phyloP scores from a whole-genome alignment of 257 asterid species.

The Ilex asprella region DNA sequence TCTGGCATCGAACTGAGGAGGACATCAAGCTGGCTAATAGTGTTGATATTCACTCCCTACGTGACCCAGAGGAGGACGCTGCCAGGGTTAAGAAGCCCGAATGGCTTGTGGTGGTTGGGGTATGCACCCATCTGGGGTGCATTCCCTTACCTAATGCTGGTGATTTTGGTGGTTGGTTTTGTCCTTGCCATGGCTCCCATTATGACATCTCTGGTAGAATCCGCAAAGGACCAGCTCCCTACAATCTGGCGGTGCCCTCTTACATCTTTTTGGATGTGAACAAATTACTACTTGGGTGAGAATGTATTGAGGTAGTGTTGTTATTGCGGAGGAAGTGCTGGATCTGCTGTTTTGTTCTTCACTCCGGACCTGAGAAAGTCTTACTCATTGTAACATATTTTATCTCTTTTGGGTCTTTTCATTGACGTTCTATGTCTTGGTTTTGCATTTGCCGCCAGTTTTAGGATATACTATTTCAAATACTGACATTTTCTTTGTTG shows the following conservation, averaged over 20 bases:
- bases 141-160: slow-evolving; percentile 97
- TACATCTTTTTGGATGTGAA: slow-evolving; percentile 79
- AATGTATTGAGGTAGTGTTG: slow-evolving; percentile 1
- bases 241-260: slow-evolving; percentile 85
- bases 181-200: slow-evolving; percentile 96
- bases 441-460: too few species aligned
- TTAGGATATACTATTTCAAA: too few species aligned
- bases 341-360: too few species aligned
- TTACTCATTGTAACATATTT: too few species aligned
- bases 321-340: neutral
- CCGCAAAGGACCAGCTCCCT: slow-evolving; percentile 92
- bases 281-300: slow-evolving; percentile 71
- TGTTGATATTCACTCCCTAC: slow-evolving; percentile 60
- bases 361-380: neutral
- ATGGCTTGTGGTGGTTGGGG: slow-evolving; percentile 89
- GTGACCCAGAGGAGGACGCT: slow-evolving; percentile 91
- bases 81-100: slow-evolving; percentile 85
- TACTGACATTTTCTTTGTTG: too few species aligned
- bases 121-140: slow-evolving; percentile 92
- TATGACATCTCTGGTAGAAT: slow-evolving; percentile 92
- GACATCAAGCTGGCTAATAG: slow-evolving; percentile 78
- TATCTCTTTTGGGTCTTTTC: too few species aligned
- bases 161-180: slow-evolving; percentile 95
- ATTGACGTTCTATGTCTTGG: too few species aligned
- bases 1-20: slow-evolving; percentile 75